Percentiles rank a stretch among this genome's conserved stretches.
Evolutionary conservation across 2,329 filamentous ascomycete genomes (phyloP).

Genomic region (Coleophoma crateriformis): DNA sequence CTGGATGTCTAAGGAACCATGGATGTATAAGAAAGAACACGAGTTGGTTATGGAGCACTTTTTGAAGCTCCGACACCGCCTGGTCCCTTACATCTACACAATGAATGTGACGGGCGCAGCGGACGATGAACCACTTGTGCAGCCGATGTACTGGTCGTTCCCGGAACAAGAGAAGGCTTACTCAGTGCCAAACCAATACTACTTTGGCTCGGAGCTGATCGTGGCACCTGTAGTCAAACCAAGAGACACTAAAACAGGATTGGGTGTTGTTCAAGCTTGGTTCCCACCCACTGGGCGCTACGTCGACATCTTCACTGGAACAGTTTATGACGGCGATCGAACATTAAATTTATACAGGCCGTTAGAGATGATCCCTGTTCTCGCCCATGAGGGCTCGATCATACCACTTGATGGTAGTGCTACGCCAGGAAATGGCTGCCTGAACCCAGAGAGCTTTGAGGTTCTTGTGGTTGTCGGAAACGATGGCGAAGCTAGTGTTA

Average conservation of each 20-base stretch:
- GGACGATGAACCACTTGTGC: constrained; percentile 45
- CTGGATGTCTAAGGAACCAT: constrained; percentile 59
- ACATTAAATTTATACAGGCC: constrained; percentile 44
- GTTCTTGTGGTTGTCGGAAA: constrained; percentile 41
- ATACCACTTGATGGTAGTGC: constrained; percentile 44
- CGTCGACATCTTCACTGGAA: constrained; percentile 53
- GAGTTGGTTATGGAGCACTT: constrained; percentile 23
- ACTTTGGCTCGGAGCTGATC: constrained; percentile 51
- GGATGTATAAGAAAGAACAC: constrained; percentile 27
- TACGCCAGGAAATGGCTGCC: constrained; percentile 39
- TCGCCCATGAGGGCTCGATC: constrained; percentile 51
- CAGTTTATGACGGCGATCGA: constrained; percentile 51
- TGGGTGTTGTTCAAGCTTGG: constrained; percentile 47
- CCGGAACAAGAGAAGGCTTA: constrained; percentile 48
- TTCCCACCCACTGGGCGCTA: constrained; percentile 44
- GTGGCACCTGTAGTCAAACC: constrained; percentile 51
- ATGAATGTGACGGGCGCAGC: constrained; percentile 43
- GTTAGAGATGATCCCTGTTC: constrained; percentile 44
- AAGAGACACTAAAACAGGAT: constrained; percentile 37
- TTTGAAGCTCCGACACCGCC: constrained; percentile 48
- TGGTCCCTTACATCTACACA: constrained; percentile 56
- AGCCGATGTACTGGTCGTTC: constrained; percentile 59
- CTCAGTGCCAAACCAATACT: constrained; percentile 49
- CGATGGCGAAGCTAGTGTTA: constrained; percentile 41
- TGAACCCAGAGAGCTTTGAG: constrained; percentile 41